Base-by-base conservation (phyloP, 2,329 filamentous ascomycete species). In the Botrytis fabae region DNA sequence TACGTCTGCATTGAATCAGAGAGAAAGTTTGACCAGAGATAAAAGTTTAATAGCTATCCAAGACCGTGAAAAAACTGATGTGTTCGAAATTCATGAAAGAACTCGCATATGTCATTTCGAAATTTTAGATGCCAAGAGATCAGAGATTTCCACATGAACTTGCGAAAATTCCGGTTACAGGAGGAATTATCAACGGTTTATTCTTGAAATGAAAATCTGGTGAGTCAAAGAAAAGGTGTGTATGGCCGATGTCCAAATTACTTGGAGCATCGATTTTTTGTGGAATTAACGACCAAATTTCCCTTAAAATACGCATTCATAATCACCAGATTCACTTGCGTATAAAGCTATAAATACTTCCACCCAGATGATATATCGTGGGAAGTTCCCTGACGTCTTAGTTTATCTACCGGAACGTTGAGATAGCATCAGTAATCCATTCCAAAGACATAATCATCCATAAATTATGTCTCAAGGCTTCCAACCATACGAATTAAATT, bases 251-350 rank as follows among this genome's bases (percentile, higher is more conserved):
- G 10, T 2, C 48, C 0, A n/a, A 1, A n/a, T 51, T 16, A n/a
- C 10, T 51, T n/a, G 1, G 10, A 14, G 10, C 25, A 51, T n/a
- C 12, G 0, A 14, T 4, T n/a, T n/a, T 14, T 0, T 16, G 25
- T 51, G 4, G 48, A 5, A 1, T 5, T 14, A 2, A n/a, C 5
- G 2, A 0, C 5, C 48, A 0, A n/a, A 7, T 54, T 0, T 0
- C 0, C 2, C 48, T 54, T 7, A 1, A n/a, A 0, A n/a, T 16
- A 8, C 1, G 12, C 12, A 8, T 3, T 7, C 25, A 3, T 7
- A 16, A 3, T 16, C 25, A 7, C 0, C 48, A 7, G 25, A 54
- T n/a, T 3, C 10, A n/a, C 5, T 7, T 54, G 12, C 48, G 0
- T n/a, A 3, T 25, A 54, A 1, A 16, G 5, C 48, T 25, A n/a